A percentile compares a stretch with the other conserved stretches of the same genome.
Evolutionary conservation across 192 early-diverging fungal species (phyloP).

Genomic region (Gamsiella multidivaricata): DNA sequence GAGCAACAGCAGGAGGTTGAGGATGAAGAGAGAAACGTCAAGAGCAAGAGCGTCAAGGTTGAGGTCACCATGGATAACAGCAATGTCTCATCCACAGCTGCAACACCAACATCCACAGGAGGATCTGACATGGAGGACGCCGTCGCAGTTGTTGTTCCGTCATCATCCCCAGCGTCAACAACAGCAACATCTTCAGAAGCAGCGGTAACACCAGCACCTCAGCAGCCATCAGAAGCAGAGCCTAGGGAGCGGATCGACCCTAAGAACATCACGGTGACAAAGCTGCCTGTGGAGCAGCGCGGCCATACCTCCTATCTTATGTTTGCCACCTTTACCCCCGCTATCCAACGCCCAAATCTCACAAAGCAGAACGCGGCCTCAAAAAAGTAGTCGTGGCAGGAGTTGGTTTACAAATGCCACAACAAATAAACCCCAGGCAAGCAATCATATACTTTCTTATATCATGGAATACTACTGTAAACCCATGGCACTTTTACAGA

Average conservation of each 20-base stretch:
- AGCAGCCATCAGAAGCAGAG: background rate
- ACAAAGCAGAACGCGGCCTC: slow-evolving; percentile 12
- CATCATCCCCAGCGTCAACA: slow-evolving; percentile 8
- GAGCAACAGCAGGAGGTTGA: slow-evolving; percentile 17
- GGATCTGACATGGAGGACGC: slow-evolving; percentile 23
- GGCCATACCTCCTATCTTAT: slow-evolving; percentile 97
- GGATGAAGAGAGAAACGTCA: background rate
- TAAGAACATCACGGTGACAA: slow-evolving; percentile 68
- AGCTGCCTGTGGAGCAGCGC: slow-evolving; percentile 66
- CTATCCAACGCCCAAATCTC: slow-evolving; percentile 21
- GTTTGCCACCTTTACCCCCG: slow-evolving; percentile 86
- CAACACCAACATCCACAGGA: slow-evolving; percentile 12
- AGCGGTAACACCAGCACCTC: too few relatives aligned
- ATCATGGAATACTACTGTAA: too few relatives aligned
- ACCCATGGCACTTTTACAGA: too few relatives aligned
- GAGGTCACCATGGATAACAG: slow-evolving; percentile 20
- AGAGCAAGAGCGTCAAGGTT: slow-evolving; percentile 18
- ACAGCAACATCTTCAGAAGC: slow-evolving; percentile 9
- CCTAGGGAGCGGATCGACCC: slow-evolving; percentile 50
- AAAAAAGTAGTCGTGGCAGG: too few relatives aligned
- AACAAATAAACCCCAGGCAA: too few relatives aligned
- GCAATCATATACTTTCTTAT: too few relatives aligned
- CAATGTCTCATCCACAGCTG: slow-evolving; percentile 20
- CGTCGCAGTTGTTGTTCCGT: slow-evolving; percentile 6
- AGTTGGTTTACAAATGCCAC: too few relatives aligned